Evolutionary conservation across 2,329 filamentous ascomycete species (phyloP), one percentile per base, ranked within the genome.

Genomic region (Aspergillus ustus): DNA sequence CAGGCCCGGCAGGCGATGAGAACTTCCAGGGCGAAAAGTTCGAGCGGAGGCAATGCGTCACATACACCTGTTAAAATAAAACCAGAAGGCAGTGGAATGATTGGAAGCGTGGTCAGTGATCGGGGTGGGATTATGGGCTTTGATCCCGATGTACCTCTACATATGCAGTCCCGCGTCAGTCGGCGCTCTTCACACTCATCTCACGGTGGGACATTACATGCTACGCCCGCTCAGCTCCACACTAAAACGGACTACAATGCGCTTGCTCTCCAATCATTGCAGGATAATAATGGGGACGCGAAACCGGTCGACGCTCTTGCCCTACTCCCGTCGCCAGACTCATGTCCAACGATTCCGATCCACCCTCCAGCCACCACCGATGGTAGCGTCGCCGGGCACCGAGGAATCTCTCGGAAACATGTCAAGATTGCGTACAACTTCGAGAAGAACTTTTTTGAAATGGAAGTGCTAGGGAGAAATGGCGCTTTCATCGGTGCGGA

Each of bases 321-420:
- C 59, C 57, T 81, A 19, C 76, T 84, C 3, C 82, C 83, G 11
- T 83, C 83, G 29, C 83, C 83, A 3, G 76, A 83, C 58, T 79
- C 83, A 60, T 84, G 81, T 65, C 84, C 84, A 5, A 79, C 86
- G 6, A 83, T 89, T 51, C 85, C 86, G 5, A 86, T 89, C 37
- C 87, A 88, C 65, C 84, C 86, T 20, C 82, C 82, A 2, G 75
- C 77, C 29, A 80, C 80, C 17, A 71, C 77, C 43, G 77, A 80
- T 50, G 82, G 78, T 48, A 75, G 67, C 59, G 76, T 82, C 2
- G 79, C 79, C 13, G 80, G 81, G 17, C 84, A 87, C 65, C 84
- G 83, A 63, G 83, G 82, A 48, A 89, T 89, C 37, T 89, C 87
- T 4, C 81, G 86, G 25, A 82, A 86, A 67, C 87, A 89, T 69